Evolutionary conservation across 1,284 basidiomycete genomes (phyloP).

Genomic region (Leucoagaricus sp.): DNA sequence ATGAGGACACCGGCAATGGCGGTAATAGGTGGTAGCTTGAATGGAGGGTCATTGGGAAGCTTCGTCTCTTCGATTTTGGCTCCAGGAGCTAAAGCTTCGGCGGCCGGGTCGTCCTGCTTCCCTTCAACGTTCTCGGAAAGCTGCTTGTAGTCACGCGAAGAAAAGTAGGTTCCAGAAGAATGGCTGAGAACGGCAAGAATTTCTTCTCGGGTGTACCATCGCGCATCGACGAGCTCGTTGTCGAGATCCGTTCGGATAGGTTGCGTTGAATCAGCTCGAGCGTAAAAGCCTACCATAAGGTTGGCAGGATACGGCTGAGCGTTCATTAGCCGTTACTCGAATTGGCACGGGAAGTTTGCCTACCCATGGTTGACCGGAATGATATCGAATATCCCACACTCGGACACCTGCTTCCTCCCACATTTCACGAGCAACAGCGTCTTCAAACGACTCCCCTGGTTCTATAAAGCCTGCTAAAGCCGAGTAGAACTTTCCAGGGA

Average conservation of each 20-base stretch:
- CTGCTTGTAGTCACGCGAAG: constrained; percentile 59
- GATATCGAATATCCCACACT: constrained; percentile 85
- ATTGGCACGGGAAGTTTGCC: constrained; percentile 19
- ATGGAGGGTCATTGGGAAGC: constrained; percentile 35
- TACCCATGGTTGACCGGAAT: constrained; percentile 85
- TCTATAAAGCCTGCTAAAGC: constrained; percentile 92
- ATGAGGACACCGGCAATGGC: constrained; percentile 75
- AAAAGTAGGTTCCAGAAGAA: constrained; percentile 54
- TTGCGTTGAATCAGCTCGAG: constrained; percentile 70
- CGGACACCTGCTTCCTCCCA: constrained; percentile 94
- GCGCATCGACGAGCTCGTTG: constrained; percentile 94
- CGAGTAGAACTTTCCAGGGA: constrained; percentile 77
- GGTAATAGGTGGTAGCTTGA: constrained; percentile 66
- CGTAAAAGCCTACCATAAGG: constrained; percentile 91
- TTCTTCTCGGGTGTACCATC: constrained; percentile 83
- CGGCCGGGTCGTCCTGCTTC: constrained; percentile 18
- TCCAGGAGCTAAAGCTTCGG: background rate
- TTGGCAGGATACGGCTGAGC: constrained; percentile 83
- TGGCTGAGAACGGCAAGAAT: constrained; percentile 65
- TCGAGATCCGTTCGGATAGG: constrained; percentile 88
- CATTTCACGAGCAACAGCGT: constrained; percentile 90
- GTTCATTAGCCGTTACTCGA: background rate
- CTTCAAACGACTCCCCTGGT: constrained; percentile 94
- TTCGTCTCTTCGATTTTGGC: constrained; percentile 29
- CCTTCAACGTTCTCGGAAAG: constrained; percentile 45